Base-by-base conservation (phyloP, 306 rosid genomes). In the Calophaca sinica region DNA sequence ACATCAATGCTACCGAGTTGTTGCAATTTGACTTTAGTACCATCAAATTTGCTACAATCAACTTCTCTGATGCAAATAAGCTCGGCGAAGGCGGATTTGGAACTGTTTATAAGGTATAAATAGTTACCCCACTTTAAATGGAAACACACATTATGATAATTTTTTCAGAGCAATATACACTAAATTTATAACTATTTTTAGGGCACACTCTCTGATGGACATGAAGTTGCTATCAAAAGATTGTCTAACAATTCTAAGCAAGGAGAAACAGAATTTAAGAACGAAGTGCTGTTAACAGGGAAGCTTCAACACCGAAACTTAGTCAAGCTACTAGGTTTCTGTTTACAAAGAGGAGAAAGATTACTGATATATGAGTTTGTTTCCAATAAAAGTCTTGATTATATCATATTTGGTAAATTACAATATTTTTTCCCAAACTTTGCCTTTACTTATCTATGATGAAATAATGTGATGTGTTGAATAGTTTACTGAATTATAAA, bases 261-360 rank as follows among this genome's bases (percentile, higher is more conserved):
- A 79, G 93, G 84, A 61, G 84, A 79, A 5, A 11, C 3, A 9
- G 91, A 89, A 35, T 87, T 89, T 39, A 83, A 74, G 81, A 89
- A 83, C 60, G 88, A 89, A 80, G 86, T 87, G 42, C 2, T 41
- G 2, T 63, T 85, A 13, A 73, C 84, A 11, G 79, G 82, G 3
- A 62, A 72, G 63, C 84, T 89, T 20, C 26, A 20, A 20, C 26
- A 20, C 26, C 26, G 2, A 20, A 20, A 20, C 26, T 20, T 20
- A 20, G 26, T 20, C 1, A 20, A 20, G 26, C 26, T 20, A 20
- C 77, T 83, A 26, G 89, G 94, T 39, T 89, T 85, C 55, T 84
- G 88, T 50, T 60, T 78, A 39, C 50, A 81, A 32, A 79, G 87
- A 50, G 61, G 48, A 4, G 87, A 86, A 15, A 86, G 77, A 51